Base-by-base conservation (phyloP, 306 rosid genomes). In the Arachis stenosperma region DNA sequence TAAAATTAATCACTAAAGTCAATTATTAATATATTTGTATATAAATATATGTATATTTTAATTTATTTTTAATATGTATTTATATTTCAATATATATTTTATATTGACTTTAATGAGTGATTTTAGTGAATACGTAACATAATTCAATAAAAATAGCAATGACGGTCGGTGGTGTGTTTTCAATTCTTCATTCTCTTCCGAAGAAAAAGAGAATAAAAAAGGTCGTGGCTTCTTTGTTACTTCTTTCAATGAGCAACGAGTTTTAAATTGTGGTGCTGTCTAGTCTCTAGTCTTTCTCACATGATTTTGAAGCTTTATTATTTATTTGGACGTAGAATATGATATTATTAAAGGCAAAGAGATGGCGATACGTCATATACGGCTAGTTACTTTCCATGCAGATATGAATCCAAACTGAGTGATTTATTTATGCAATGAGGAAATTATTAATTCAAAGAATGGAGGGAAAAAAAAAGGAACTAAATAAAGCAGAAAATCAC, bases 371-470 rank as follows among this genome's bases (percentile, higher is more conserved):
- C 54, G 9, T 33, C 85, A 39, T 66, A 46, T 13, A 48, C 66
- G 78, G 41, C 42, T 59, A 52, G 74, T 76, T 76, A 79, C 67
- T 79, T 67, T 83, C 87, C 79, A 67, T 83, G 83, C 79, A 83
- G 54, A 79, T 71, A 29, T 15, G 37, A 50, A 37, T 41, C 8
- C n/a, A 3, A 46, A 46, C 8, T 33, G 37, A 33, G 51, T 8
- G 46, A 42, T 42, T 42, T 6, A 42, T 42, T 42, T 4, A 40
- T 40, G 5, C 43, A 40, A 40, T 40, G 43, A 40, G 43, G 43
- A 22, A 22, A 22, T 7, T 5, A 40, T 40, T 40, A 40, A 40
- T 22, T 68, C 39, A 14, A 59, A 39, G 27, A 22, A 33, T 33
- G 37, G 14, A 67, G 69, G 37, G 4, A 2, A 33, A 33, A 33